phyloP scores from a whole-genome alignment of 2,329 filamentous ascomycete genomes.

The Venturia nashicola region DNA sequence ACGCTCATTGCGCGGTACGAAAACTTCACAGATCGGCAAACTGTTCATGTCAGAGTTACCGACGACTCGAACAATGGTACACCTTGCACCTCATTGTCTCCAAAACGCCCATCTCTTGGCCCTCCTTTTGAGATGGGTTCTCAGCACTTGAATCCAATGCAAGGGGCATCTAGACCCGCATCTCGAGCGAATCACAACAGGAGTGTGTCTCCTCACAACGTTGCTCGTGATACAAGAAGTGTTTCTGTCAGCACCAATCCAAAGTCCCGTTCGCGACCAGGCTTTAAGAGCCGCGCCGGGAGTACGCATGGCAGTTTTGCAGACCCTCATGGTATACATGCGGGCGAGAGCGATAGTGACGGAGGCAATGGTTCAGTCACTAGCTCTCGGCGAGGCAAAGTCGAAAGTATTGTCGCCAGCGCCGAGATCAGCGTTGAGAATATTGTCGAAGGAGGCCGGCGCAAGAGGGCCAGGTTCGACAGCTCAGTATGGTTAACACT shows the following conservation, averaged over 20 bases:
- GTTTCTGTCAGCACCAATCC: slow-evolving; percentile 56
- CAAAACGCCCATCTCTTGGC: slow-evolving; percentile 40
- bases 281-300: slow-evolving; percentile 54
- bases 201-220: slow-evolving; percentile 55
- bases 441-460: slow-evolving; percentile 90
- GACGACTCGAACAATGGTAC: slow-evolving; percentile 26
- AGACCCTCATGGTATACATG: slow-evolving; percentile 39
- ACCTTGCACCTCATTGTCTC: slow-evolving; percentile 35
- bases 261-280: slow-evolving; percentile 47
- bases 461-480: slow-evolving; percentile 89
- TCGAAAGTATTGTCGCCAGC: slow-evolving; percentile 70
- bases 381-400: slow-evolving; percentile 59
- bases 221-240: slow-evolving; percentile 63
- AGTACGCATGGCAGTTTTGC: slow-evolving; percentile 45
- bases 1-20: slow-evolving; percentile 93
- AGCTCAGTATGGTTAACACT: slow-evolving; percentile 70
- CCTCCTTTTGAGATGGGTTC: slow-evolving; percentile 54
- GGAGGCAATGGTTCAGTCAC: slow-evolving; percentile 61
- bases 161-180: slow-evolving; percentile 52
- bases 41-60: slow-evolving; percentile 74
- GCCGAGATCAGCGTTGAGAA: slow-evolving; percentile 98
- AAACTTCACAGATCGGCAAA: slow-evolving; percentile 87
- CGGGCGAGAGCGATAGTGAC: slow-evolving; percentile 65
- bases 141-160: slow-evolving; percentile 45
- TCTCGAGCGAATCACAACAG: slow-evolving; percentile 63